Evolutionary conservation across 2,329 filamentous ascomycete species (phyloP).

Genomic region (Nemania sp.): DNA sequence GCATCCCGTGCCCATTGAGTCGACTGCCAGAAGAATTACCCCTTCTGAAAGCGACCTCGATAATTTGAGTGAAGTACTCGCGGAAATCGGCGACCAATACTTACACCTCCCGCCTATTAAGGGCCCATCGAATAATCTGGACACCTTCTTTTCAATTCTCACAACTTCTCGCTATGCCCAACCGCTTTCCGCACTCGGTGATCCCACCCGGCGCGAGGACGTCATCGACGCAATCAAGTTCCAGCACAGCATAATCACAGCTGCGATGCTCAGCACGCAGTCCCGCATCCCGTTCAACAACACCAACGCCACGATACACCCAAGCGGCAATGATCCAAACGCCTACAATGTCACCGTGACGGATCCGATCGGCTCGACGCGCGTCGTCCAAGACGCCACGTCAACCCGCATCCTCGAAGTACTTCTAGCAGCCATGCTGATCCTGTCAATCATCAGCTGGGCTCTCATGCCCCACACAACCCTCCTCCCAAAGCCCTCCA

Average conservation of each 20-base stretch:
- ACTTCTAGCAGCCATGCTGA: slow-evolving; percentile 6
- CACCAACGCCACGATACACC: neutral
- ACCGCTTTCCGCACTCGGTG: neutral
- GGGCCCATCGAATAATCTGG: slow-evolving; percentile 32
- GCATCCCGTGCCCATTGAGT: neutral
- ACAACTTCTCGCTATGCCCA: neutral
- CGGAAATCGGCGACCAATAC: too few species aligned
- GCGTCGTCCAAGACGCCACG: slow-evolving; percentile 5
- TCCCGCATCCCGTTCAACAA: neutral
- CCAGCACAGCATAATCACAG: slow-evolving; percentile 15
- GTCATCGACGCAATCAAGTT: slow-evolving; percentile 2
- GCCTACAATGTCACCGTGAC: neutral
- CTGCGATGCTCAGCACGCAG: slow-evolving; percentile 32
- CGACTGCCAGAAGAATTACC: neutral
- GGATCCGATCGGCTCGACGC: neutral
- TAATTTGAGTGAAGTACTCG: too few species aligned
- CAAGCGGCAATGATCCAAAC: slow-evolving; percentile 7
- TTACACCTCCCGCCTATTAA: too few species aligned
- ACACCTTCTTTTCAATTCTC: slow-evolving; percentile 2
- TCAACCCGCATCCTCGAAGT: neutral
- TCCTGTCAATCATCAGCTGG: slow-evolving; percentile 8
- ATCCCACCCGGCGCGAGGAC: neutral
- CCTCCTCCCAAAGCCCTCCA: slow-evolving; percentile 6
- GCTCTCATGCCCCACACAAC: slow-evolving; percentile 5
- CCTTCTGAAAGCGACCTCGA: too few species aligned